Conservation (phyloP, 805 yeast species). For the Barnettozyma sp. region DNA sequence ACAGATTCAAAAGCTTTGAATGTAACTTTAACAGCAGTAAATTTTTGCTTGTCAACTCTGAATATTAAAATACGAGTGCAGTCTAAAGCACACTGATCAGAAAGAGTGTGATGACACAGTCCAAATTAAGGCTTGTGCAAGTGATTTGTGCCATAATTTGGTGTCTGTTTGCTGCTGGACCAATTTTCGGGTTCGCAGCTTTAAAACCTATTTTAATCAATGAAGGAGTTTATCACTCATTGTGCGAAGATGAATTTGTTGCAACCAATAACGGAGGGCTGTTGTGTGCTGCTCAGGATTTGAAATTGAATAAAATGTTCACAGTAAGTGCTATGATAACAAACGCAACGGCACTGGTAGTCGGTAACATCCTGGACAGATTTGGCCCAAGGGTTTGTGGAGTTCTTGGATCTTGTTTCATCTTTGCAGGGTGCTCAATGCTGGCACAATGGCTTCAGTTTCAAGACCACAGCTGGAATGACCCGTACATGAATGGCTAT, state of each 20-base stretch:
- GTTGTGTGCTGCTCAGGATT: constrained; percentile 71
- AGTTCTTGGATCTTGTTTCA: constrained; percentile 56
- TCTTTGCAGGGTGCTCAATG: constrained; percentile 48
- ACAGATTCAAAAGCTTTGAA: too few relatives aligned
- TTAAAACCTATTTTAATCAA: constrained; percentile 71
- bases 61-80: too few relatives aligned
- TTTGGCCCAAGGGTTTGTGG: constrained; percentile 82
- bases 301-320: constrained; percentile 75
- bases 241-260: constrained; percentile 37
- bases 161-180: constrained; percentile 91
- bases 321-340: constrained; percentile 84
- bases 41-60: too few relatives aligned
- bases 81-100: background rate
- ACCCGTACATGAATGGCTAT: constrained; percentile 71
- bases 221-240: constrained; percentile 68
- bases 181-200: constrained; percentile 94
- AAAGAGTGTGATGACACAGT: constrained; percentile 8
- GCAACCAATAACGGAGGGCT: constrained; percentile 3
- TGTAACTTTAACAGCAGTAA: too few relatives aligned
- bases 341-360: constrained; percentile 74
- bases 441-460: constrained; percentile 36
- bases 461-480: constrained; percentile 30
- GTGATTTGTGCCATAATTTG: constrained; percentile 69
- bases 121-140: constrained; percentile 31
- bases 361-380: constrained; percentile 70